A percentile compares a stretch with the other conserved stretches of the same genome.
Evolutionary conservation across 2,329 filamentous ascomycete species (phyloP).

Genomic region (Zymoseptoria brevis): DNA sequence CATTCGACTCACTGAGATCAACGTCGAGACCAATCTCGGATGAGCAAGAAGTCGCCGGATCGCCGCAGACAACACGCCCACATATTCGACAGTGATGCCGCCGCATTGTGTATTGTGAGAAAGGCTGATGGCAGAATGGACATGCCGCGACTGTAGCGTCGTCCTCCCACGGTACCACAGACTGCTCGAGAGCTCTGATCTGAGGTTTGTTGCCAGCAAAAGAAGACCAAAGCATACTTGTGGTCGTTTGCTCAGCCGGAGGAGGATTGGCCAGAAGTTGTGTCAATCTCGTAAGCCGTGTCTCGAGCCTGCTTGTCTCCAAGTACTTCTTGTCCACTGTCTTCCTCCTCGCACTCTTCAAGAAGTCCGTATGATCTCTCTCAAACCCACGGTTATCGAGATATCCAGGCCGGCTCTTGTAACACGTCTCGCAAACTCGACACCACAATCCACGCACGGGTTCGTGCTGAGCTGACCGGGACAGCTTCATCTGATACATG

Average conservation of each 20-base stretch:
- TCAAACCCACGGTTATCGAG: slow-evolving; percentile 62
- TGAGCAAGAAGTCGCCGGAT: slow-evolving; percentile 76
- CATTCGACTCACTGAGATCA: slow-evolving; percentile 46
- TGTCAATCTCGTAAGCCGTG: slow-evolving; percentile 82
- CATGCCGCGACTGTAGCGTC: slow-evolving; percentile 72
- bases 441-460: slow-evolving; percentile 88
- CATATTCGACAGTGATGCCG: slow-evolving; percentile 93
- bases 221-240: slow-evolving; percentile 51
- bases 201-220: slow-evolving; percentile 59
- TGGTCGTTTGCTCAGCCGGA: slow-evolving; percentile 50
- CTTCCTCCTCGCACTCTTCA: slow-evolving; percentile 62
- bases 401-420: slow-evolving; percentile 91
- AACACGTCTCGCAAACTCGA: slow-evolving; percentile 96
- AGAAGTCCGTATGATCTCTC: slow-evolving; percentile 64
- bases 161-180: slow-evolving; percentile 90
- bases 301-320: slow-evolving; percentile 84
- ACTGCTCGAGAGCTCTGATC: slow-evolving; percentile 74
- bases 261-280: slow-evolving; percentile 70
- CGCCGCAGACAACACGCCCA: slow-evolving; percentile 85
- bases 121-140: slow-evolving; percentile 93
- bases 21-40: slow-evolving; percentile 75
- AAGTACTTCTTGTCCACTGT: slow-evolving; percentile 77
- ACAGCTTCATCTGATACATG: slow-evolving; percentile 99
- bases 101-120: slow-evolving; percentile 85
- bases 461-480: slow-evolving; percentile 79